phyloP scores from a whole-genome alignment of 2,329 filamentous ascomycete genomes.

The Emergomyces orientalis region DNA sequence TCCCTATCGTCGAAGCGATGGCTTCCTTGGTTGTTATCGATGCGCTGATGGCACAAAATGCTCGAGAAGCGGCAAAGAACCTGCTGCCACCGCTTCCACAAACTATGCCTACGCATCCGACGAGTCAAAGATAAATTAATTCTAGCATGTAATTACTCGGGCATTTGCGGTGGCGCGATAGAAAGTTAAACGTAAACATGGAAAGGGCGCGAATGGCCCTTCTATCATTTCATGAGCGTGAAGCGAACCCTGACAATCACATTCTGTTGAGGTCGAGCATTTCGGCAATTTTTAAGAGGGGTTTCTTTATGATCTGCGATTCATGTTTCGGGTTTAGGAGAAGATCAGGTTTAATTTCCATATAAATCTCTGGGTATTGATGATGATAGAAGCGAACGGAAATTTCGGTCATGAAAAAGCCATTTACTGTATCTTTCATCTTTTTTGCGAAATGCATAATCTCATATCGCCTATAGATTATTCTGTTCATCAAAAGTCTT shows the following conservation, averaged over 20 bases:
- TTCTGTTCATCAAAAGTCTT: background rate
- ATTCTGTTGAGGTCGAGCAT: background rate
- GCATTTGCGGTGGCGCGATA: background rate
- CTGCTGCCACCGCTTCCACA: conserved; percentile 36
- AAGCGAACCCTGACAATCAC: background rate
- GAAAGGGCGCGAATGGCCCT: background rate
- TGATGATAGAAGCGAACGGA: background rate
- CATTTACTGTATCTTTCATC: background rate
- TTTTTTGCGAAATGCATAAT: background rate
- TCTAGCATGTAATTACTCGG: background rate
- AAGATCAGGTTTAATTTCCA: background rate
- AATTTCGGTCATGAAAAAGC: background rate
- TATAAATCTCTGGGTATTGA: background rate
- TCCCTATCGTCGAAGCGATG: conserved; percentile 71
- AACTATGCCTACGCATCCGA: conserved; percentile 29
- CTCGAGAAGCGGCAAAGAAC: conserved; percentile 43
- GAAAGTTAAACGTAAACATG: background rate
- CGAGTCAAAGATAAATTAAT: conserved; percentile 10
- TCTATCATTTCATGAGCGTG: background rate
- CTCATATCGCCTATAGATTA: background rate
- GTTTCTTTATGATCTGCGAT: background rate
- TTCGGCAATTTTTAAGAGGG: background rate
- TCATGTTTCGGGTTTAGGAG: background rate
- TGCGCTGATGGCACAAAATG: conserved; percentile 72
- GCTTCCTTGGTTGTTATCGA: conserved; percentile 80